Conservation (phyloP, 768 basidiomycete species). For the Dacryopinax primogenitus region DNA sequence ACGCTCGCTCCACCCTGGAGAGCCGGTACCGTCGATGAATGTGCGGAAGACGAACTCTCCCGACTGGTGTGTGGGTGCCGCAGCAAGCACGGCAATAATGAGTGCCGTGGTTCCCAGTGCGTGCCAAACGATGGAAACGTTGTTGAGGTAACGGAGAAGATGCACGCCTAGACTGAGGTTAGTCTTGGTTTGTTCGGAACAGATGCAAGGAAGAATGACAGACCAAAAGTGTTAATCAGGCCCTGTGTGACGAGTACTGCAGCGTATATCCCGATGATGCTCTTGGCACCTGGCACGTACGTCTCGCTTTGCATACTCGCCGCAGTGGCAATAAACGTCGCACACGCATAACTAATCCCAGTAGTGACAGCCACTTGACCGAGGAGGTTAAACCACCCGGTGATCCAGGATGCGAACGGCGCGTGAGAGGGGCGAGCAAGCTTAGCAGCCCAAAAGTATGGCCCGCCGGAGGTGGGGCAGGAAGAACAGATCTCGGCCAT, state of each 20-base stretch:
- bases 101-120: constrained; percentile 55
- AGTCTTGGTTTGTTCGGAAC: constrained; percentile 19
- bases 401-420: constrained; percentile 59
- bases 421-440: constrained; percentile 43
- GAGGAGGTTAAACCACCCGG: constrained; percentile 62
- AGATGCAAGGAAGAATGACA: background rate
- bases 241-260: constrained; percentile 55
- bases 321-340: constrained; percentile 53
- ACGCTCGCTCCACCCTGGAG: constrained; percentile 49
- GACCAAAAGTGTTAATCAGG: constrained; percentile 14
- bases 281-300: constrained; percentile 46
- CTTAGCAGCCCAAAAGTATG: constrained; percentile 76
- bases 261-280: constrained; percentile 55
- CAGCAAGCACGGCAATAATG: constrained; percentile 54
- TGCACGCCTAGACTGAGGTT: constrained; percentile 48
- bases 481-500: constrained; percentile 45
- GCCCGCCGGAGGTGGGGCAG: constrained; percentile 47
- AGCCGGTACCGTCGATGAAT: constrained; percentile 58
- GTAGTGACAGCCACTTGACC: constrained; percentile 70
- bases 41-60: constrained; percentile 55
- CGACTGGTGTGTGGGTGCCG: constrained; percentile 57
- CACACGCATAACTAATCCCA: constrained; percentile 57
- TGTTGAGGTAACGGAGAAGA: constrained; percentile 53
- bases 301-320: constrained; percentile 41
- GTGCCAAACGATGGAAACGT: constrained; percentile 63